Evolutionary conservation across 129 eudicot species (phyloP).

Genomic region (Logfia minima): DNA sequence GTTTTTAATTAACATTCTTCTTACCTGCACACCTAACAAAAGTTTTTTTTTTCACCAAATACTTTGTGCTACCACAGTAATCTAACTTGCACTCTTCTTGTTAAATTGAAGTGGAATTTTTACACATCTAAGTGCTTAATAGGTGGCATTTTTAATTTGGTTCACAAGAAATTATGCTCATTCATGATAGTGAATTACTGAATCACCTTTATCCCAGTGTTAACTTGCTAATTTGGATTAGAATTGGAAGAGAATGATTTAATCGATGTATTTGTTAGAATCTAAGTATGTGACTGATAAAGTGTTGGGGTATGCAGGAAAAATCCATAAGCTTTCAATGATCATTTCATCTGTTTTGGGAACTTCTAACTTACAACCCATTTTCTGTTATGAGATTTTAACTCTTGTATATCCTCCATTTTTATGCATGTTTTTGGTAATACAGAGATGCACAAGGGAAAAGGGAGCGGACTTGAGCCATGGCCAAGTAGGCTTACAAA

Average conservation of each 20-base stretch:
- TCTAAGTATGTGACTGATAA: not conserved
- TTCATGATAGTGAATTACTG: not conserved
- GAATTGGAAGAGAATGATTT: not conserved
- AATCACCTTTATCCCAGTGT: not conserved
- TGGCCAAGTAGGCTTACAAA: constrained; percentile 81
- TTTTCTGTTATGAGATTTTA: not conserved
- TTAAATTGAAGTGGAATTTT: constrained; percentile 4
- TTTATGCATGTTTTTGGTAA: constrained; percentile 4
- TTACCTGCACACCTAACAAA: constrained; percentile 4
- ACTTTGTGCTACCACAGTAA: not conserved
- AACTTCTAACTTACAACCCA: not conserved
- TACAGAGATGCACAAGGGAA: constrained; percentile 70
- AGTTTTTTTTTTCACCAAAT: not conserved
- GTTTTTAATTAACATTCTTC: not conserved
- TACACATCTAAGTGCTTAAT: not conserved
- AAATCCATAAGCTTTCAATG: not conserved
- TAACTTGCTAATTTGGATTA: not conserved
- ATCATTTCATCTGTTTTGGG: not conserved
- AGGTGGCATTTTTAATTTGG: not conserved
- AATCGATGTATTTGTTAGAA: not conserved
- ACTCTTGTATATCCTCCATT: not conserved
- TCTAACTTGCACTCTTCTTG: not conserved
- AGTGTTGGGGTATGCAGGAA: not conserved
- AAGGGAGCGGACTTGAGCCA: constrained; percentile 72
- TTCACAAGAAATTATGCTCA: not conserved